Evolutionary conservation across 1,139 yeast genomes (phyloP).

Genomic region (Wickerhamomyces sp.): DNA sequence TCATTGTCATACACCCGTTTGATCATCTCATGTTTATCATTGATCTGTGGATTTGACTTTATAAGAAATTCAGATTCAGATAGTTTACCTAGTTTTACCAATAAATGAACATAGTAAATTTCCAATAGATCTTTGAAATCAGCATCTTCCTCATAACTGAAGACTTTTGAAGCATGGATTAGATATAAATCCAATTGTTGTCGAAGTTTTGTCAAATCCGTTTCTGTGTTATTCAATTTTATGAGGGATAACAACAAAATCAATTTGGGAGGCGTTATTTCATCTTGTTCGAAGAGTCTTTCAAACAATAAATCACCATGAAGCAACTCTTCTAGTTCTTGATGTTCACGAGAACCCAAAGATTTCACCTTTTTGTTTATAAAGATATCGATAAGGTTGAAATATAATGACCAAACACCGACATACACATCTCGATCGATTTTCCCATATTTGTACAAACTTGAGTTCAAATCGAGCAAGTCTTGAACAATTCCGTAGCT

Average conservation of each 20-base stretch:
- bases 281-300: conserved; percentile 6
- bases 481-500: conserved; percentile 6
- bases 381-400: conserved; percentile 20
- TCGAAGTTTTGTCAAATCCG: conserved; percentile 13
- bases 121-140: conserved; percentile 15
- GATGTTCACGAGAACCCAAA: neutral
- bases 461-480: conserved; percentile 7
- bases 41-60: conserved; percentile 13
- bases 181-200: conserved; percentile 17
- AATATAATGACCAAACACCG: conserved; percentile 21
- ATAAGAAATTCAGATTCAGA: conserved; percentile 20
- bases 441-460: conserved; percentile 7
- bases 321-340: conserved; percentile 3
- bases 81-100: conserved; percentile 14
- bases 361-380: conserved; percentile 10
- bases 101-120: conserved; percentile 17
- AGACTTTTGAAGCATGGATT: conserved; percentile 6
- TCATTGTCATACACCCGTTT: conserved; percentile 7
- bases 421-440: conserved; percentile 13
- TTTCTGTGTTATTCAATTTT: conserved; percentile 16
- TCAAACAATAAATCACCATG: conserved; percentile 12
- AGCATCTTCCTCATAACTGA: conserved; percentile 1
- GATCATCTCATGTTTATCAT: conserved; percentile 7
- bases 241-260: conserved; percentile 15
- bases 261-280: conserved; percentile 17